Evolutionary conservation across 2,329 filamentous ascomycete genomes (phyloP).

Genomic region (Beauveria sp.): DNA sequence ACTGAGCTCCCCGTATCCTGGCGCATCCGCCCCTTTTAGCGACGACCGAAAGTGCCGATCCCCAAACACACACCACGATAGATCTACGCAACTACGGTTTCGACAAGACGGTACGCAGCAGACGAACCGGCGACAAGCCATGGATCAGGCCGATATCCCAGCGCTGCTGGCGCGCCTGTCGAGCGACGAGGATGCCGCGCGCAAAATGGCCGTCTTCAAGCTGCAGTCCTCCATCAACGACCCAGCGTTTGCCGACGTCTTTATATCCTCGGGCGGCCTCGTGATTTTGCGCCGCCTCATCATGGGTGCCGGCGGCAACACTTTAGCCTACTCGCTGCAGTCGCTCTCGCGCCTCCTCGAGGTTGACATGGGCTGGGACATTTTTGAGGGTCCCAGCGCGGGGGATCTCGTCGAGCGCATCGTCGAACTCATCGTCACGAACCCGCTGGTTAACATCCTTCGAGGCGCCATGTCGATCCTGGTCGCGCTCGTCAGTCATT

Average conservation of each 20-base stretch:
- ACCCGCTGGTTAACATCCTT: conserved; percentile 94
- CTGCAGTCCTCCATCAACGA: conserved; percentile 92
- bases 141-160: conserved; percentile 62
- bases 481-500: conserved; percentile 85
- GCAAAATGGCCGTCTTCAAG: conserved; percentile 99
- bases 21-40: conserved; percentile 6
- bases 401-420: conserved; percentile 67
- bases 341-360: conserved; percentile 82
- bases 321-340: conserved; percentile 88
- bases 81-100: not conserved
- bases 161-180: conserved; percentile 56
- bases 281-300: conserved; percentile 74
- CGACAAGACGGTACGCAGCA: not conserved
- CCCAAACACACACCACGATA: not conserved
- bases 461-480: conserved; percentile 95
- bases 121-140: conserved; percentile 20
- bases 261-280: conserved; percentile 84
- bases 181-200: conserved; percentile 76
- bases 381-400: conserved; percentile 56
- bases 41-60: not conserved
- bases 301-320: conserved; percentile 82
- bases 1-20: not conserved
- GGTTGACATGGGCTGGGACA: conserved; percentile 97
- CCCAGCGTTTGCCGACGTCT: conserved; percentile 91
- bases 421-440: conserved; percentile 87